Conservation (phyloP, 1,284 basidiomycete genomes). For the Volvariella volvacea region DNA sequence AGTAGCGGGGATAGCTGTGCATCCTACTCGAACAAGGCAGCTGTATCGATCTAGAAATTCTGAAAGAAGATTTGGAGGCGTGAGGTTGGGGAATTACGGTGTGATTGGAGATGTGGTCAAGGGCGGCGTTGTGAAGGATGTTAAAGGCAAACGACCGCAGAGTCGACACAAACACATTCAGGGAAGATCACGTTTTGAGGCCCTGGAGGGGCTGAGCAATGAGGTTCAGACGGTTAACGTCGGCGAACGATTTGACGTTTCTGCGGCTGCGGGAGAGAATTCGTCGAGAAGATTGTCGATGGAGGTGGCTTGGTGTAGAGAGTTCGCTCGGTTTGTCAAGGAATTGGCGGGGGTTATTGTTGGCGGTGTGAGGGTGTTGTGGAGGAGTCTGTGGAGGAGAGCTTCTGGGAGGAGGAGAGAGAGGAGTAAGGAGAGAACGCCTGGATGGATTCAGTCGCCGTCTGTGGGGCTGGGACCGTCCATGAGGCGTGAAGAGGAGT, state of each 20-base stretch:
- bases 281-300: constrained; percentile 16
- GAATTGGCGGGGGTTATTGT: constrained; percentile 3
- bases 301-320: constrained; percentile 10
- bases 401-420: no score
- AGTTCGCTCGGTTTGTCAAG: constrained; percentile 17
- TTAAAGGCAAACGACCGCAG: constrained; percentile 2
- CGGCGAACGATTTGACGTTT: constrained; percentile 13
- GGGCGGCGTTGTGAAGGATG: constrained; percentile 3
- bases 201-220: constrained; percentile 34
- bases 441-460: no score
- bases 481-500: constrained; percentile 10
- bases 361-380: neutral
- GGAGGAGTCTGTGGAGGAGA: neutral
- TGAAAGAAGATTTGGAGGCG: constrained; percentile 14
- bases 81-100: constrained; percentile 33
- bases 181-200: constrained; percentile 1
- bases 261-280: constrained; percentile 23
- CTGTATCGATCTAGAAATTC: constrained; percentile 23
- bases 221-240: constrained; percentile 41
- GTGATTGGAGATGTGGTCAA: constrained; percentile 15
- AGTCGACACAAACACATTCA: no score
- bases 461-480: constrained; percentile 1
- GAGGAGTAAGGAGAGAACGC: no score
- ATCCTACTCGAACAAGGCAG: constrained; percentile 18
- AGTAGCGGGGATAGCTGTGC: constrained; percentile 44